phyloP scores from a whole-genome alignment of 805 yeast genomes.

The Vanderwaltozyma polyspora region DNA sequence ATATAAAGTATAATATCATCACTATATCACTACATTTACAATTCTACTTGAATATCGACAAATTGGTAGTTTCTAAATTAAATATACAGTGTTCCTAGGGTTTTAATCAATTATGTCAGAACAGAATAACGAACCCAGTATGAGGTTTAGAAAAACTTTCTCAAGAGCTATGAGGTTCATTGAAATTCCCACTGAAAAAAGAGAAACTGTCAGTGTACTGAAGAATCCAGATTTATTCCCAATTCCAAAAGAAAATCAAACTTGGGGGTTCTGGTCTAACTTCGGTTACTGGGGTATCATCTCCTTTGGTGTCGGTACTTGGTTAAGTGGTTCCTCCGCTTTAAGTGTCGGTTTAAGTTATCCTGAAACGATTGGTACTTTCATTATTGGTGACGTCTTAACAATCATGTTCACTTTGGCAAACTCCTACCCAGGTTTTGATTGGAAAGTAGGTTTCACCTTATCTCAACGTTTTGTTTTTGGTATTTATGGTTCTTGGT shows the following conservation, averaged over 20 bases:
- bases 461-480: constrained; percentile 36
- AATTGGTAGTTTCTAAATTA: too few relatives aligned
- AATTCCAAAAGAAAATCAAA: constrained; percentile 20
- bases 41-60: too few relatives aligned
- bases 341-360: constrained; percentile 35
- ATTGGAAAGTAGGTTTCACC: constrained; percentile 41
- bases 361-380: constrained; percentile 35
- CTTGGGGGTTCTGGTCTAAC: constrained; percentile 33
- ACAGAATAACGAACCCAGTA: too few relatives aligned
- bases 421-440: constrained; percentile 38
- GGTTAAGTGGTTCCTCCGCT: constrained; percentile 36
- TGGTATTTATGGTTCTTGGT: constrained; percentile 35
- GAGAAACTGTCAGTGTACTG: constrained; percentile 22
- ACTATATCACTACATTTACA: too few relatives aligned
- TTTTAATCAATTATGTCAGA: too few relatives aligned
- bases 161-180: constrained; percentile 12
- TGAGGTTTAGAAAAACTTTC: too few relatives aligned
- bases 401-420: constrained; percentile 34
- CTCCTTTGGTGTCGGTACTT: constrained; percentile 35
- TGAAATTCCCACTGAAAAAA: constrained; percentile 25
- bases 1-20: too few relatives aligned
- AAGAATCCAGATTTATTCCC: constrained; percentile 28
- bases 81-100: too few relatives aligned
- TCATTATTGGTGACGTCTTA: constrained; percentile 36
- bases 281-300: constrained; percentile 37